Base-by-base conservation (phyloP, 2,329 filamentous ascomycete genomes). In the Colletotrichum chrysophilum region DNA sequence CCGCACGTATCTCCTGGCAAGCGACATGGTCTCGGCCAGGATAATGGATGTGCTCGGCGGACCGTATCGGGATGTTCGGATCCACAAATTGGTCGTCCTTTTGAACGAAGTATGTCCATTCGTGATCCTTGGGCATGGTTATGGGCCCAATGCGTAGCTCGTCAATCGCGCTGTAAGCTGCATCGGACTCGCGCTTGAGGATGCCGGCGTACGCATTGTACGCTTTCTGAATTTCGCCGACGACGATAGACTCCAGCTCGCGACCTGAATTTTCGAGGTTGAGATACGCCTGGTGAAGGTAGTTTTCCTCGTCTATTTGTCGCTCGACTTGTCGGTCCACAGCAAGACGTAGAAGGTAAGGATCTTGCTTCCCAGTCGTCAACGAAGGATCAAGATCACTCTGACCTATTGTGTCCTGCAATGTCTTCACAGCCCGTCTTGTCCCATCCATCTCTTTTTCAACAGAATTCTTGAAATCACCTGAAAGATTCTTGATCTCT, bases 231-330 rank as follows among this genome's bases (percentile, higher is more conserved):
- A 99, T 97, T 85, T 99, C 97, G 79, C 96, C 95, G 16, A 99
- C 95, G 1, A 99, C 95, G 78, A 99, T 98, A 1, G 95, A 94
- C 85, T 99, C 97, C 4, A 99, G 91, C 85, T 99, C 97, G 76
- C 96, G 94, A 4, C 97, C 97, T 18, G 97, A 98, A 79, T 92
- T 95, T 84, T 99, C 97, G 16, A 99, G 89, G 82, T 99, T 98
- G 67, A 98, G 89, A 81, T 97, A 98, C 12, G 97, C 97, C 86
- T 96, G 91, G 82, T 98, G 97, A 21, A 99, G 87, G 81, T 99
- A 99, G 82, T 98, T 98, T 83, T 99, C 97, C 84, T 99, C 97
- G 79, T 98, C 95, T 71, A 99, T 92, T 85, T 98, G 97, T 81
- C 92, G 94, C 85, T 98, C 96, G 32, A 99, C 90, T 84, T 98